phyloP scores from a whole-genome alignment of 805 yeast species.

The Clavispora phyllophila region DNA sequence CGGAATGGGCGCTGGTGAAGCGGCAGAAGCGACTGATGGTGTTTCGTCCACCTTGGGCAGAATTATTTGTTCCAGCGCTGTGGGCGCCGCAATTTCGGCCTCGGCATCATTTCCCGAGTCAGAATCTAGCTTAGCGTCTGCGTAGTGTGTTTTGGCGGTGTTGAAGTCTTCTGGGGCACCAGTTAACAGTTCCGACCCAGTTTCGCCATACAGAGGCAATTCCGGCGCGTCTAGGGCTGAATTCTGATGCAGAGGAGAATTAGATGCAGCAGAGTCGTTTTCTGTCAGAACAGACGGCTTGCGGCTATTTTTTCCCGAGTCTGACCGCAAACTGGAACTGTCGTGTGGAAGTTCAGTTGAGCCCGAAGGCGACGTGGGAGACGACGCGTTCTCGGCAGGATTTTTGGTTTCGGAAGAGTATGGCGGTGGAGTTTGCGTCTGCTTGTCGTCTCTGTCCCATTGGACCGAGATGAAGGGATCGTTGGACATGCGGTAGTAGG shows the following conservation, averaged over 20 bases:
- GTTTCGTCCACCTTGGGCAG: neutral
- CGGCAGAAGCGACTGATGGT: neutral
- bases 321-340: constrained; percentile 1
- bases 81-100: too few relatives aligned
- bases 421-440: neutral
- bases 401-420: neutral
- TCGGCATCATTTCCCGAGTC: neutral
- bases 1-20: neutral
- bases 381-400: neutral
- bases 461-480: constrained; percentile 55
- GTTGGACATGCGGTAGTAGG: constrained; percentile 15
- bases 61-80: neutral
- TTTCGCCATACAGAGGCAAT: neutral
- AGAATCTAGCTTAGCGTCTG: neutral
- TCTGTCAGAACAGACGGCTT: neutral
- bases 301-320: neutral
- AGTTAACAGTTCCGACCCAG: neutral
- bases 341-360: constrained; percentile 1
- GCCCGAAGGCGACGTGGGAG: neutral
- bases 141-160: neutral
- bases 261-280: neutral
- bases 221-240: neutral
- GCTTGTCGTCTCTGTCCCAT: constrained; percentile 46
- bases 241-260: neutral
- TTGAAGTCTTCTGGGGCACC: neutral